phyloP scores from a whole-genome alignment of 805 yeast genomes.

The Starmerella geochares region DNA sequence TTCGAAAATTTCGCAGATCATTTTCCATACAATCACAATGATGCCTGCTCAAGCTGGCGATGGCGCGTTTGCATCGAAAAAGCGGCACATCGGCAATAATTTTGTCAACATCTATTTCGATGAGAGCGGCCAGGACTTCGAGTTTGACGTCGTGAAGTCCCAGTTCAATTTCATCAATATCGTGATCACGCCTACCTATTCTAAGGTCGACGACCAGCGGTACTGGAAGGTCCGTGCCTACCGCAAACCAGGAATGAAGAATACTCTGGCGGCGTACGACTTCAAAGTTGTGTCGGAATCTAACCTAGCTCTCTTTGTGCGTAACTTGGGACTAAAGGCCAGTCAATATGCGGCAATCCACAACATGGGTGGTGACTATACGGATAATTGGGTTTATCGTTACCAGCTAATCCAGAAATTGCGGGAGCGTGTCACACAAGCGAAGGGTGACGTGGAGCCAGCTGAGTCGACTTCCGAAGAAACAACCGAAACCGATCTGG shows the following conservation, averaged over 20 bases:
- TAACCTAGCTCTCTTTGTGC: conserved; percentile 51
- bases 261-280: conserved; percentile 64
- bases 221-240: conserved; percentile 52
- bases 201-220: conserved; percentile 18
- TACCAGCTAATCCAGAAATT: conserved; percentile 43
- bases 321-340: conserved; percentile 57
- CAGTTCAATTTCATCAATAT: conserved; percentile 78
- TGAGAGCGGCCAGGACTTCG: conserved; percentile 58
- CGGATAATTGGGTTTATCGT: conserved; percentile 60
- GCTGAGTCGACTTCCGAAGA: neutral
- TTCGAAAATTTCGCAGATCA: conserved; percentile 57
- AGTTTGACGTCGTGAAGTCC: conserved; percentile 58
- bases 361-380: conserved; percentile 50
- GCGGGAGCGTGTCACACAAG: conserved; percentile 28
- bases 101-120: conserved; percentile 73
- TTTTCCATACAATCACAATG: conserved; percentile 71
- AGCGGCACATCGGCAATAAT: conserved; percentile 79
- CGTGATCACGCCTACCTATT: conserved; percentile 51
- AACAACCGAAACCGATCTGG: neutral
- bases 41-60: conserved; percentile 54
- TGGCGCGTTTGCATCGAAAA: conserved; percentile 44
- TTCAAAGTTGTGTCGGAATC: conserved; percentile 56
- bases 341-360: conserved; percentile 66
- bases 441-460: neutral
- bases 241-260: conserved; percentile 63